Evolutionary conservation across 1,284 basidiomycete genomes (phyloP).

Genomic region (Cryptococcus wingfieldii): DNA sequence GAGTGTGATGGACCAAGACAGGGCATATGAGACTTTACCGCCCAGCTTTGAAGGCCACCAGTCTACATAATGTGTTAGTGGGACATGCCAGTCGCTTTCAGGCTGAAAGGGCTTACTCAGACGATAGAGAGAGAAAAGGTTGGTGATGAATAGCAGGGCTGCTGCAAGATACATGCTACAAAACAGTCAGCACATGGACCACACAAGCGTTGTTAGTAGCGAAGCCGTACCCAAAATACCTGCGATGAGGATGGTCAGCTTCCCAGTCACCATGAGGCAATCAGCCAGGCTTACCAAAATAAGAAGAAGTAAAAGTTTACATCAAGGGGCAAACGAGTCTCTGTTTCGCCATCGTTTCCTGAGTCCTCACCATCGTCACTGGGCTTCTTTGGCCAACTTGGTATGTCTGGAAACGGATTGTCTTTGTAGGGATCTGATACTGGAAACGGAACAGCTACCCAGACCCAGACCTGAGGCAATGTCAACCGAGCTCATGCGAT

Average conservation of each 20-base stretch:
- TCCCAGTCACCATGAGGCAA: not conserved
- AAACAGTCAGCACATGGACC: not conserved
- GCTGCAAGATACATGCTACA: conserved; percentile 51
- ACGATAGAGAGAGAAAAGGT: conserved; percentile 55
- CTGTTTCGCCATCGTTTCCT: conserved; percentile 6
- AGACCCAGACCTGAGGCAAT: conserved; percentile 50
- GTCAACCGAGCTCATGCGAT: not conserved
- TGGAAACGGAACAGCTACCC: conserved; percentile 56
- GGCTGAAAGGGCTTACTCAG: conserved; percentile 28
- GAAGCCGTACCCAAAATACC: conserved; percentile 41
- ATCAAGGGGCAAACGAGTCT: conserved; percentile 43
- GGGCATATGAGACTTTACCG: conserved; percentile 52
- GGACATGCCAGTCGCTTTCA: not conserved
- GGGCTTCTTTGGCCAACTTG: conserved; percentile 34
- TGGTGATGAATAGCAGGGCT: conserved; percentile 56
- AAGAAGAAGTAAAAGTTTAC: conserved; percentile 54
- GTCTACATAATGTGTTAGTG: conserved; percentile 17
- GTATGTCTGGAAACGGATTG: conserved; percentile 44
- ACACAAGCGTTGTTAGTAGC: not conserved
- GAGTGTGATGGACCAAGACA: conserved; percentile 53
- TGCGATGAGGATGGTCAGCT: conserved; percentile 9
- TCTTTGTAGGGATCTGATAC: conserved; percentile 51
- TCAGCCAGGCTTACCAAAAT: conserved; percentile 34
- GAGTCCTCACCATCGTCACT: conserved; percentile 1
- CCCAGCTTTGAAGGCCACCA: conserved; percentile 52